phyloP scores from a whole-genome alignment of 2,329 filamentous ascomycete species.

The Ophiostoma fasciatum region DNA sequence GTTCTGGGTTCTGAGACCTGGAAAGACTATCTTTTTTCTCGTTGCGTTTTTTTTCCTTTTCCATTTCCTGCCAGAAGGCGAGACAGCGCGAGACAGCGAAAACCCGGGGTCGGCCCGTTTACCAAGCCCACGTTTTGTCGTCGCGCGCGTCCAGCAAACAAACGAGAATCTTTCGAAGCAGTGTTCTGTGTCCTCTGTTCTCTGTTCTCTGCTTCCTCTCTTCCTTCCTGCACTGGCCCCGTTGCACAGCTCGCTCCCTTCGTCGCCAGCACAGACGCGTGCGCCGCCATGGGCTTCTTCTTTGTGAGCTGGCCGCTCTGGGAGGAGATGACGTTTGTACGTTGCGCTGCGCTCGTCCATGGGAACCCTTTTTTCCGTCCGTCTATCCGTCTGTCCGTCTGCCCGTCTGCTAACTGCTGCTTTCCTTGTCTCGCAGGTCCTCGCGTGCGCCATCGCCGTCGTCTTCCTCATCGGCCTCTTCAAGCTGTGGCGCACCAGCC shows the following conservation, averaged over 20 bases:
- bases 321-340: slow-evolving; percentile 80
- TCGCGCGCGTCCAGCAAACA: too few species aligned
- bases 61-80: background rate
- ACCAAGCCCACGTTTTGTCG: background rate
- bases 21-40: too few species aligned
- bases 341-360: too few species aligned
- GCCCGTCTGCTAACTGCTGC: background rate
- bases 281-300: slow-evolving; percentile 32
- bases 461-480: slow-evolving; percentile 54
- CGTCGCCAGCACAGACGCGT: background rate
- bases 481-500: slow-evolving; percentile 51
- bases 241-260: too few species aligned
- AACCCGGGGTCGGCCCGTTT: background rate
- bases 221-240: background rate
- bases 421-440: slow-evolving; percentile 35
- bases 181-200: background rate
- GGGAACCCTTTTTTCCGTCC: too few species aligned
- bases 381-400: background rate
- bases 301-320: slow-evolving; percentile 63
- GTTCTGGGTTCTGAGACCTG: too few species aligned
- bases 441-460: slow-evolving; percentile 53
- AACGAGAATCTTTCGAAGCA: background rate
- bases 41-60: too few species aligned
- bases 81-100: background rate
- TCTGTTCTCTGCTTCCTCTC: background rate